Evolutionary conservation across 1,139 yeast genomes (phyloP).

Genomic region (Saccharomyces hybrid): DNA sequence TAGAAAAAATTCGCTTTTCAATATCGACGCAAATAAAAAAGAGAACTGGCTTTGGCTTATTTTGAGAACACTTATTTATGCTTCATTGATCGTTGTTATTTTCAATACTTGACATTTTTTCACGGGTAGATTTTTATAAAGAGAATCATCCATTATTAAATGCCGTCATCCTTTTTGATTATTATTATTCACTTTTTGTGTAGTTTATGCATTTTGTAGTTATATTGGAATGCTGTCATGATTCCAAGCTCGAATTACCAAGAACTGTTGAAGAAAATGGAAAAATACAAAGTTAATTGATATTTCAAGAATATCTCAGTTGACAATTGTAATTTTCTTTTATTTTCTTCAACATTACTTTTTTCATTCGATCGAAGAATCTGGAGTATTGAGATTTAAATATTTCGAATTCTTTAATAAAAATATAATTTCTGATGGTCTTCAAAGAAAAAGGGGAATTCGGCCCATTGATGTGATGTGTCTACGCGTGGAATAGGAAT

Average conservation of each 20-base stretch:
- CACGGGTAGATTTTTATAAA: not conserved
- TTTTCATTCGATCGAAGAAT: not conserved
- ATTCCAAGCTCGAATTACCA: not conserved
- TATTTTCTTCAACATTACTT: too few species aligned
- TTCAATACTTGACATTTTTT: not conserved
- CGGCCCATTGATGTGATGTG: not conserved
- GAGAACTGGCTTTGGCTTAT: not conserved
- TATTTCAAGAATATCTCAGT: not conserved
- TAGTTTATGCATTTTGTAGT: constrained; percentile 5
- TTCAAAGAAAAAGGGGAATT: not conserved
- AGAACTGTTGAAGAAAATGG: not conserved
- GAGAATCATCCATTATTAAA: not conserved
- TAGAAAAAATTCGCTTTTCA: not conserved
- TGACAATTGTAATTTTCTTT: too few species aligned
- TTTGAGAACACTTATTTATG: not conserved
- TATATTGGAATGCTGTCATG: not conserved
- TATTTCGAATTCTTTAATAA: not conserved
- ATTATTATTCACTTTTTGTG: constrained; percentile 3
- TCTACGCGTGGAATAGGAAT: not conserved
- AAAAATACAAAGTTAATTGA: not conserved
- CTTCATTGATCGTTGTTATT: constrained; percentile 1
- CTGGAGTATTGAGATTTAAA: not conserved
- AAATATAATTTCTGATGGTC: not conserved
- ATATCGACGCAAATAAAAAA: not conserved
- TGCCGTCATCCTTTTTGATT: not conserved